Percentiles rank a stretch among this genome's conserved stretches.
Conservation (phyloP, 768 basidiomycete species). For the Tulasnella sp. region DNA sequence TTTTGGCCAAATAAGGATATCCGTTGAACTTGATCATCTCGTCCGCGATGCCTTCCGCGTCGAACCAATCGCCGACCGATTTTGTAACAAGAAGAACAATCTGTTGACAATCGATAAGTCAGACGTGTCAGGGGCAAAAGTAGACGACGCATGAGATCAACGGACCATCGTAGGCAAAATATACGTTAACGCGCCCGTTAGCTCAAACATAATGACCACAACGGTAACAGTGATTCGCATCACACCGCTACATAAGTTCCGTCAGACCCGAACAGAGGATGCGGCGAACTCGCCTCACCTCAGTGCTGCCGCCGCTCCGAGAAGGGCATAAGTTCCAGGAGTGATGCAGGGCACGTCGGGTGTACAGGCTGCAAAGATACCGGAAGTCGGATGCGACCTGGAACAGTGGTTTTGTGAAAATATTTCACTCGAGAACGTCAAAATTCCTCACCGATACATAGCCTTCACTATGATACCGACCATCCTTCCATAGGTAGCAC, state of each 20-base stretch:
- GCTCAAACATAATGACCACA: constrained; percentile 98
- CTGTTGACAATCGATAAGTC: constrained; percentile 31
- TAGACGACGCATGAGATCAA: not conserved
- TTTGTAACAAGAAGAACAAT: constrained; percentile 95
- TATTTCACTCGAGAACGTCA: not conserved
- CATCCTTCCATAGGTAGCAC: constrained; percentile 95
- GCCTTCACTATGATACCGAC: constrained; percentile 94
- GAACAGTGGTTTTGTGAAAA: not conserved
- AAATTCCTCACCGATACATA: constrained; percentile 52
- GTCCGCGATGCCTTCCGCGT: constrained; percentile 89
- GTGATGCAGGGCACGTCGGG: constrained; percentile 96
- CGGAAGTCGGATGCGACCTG: constrained; percentile 71
- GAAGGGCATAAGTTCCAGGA: constrained; percentile 94
- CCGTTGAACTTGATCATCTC: constrained; percentile 96
- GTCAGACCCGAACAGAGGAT: not conserved
- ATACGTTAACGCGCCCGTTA: constrained; percentile 94
- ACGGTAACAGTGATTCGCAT: constrained; percentile 97
- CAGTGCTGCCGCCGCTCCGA: constrained; percentile 92
- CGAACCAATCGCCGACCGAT: constrained; percentile 90
- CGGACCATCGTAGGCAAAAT: constrained; percentile 94
- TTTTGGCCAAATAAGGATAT: constrained; percentile 93
- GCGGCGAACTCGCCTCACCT: constrained; percentile 39
- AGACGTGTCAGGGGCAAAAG: not conserved
- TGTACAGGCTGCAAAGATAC: constrained; percentile 81
- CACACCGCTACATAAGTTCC: constrained; percentile 51